phyloP scores from a whole-genome alignment of 1,284 basidiomycete species.

The Amylostereum areolatum region DNA sequence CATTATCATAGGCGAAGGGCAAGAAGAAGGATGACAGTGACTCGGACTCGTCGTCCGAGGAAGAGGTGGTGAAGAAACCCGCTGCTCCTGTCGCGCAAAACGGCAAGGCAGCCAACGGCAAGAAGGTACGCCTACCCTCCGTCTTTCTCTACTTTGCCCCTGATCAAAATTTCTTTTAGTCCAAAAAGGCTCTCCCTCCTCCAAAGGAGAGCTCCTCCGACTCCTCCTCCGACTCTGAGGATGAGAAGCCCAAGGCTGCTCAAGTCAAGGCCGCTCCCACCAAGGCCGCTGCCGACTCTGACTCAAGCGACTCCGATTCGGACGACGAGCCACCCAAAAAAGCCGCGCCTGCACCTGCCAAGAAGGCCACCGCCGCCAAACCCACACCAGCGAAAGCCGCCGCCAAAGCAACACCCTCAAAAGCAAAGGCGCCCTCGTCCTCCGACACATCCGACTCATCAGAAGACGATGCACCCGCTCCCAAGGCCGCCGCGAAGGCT shows the following conservation, averaged over 20 bases:
- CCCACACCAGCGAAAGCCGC: neutral
- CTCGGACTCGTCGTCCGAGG: constrained; percentile 20
- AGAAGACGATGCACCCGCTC: no score
- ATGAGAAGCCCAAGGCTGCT: constrained; percentile 32
- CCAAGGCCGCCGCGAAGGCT: constrained; percentile 4
- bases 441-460: no score
- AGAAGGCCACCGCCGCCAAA: constrained; percentile 36
- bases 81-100: constrained; percentile 14
- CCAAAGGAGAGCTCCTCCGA: constrained; percentile 6
- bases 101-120: constrained; percentile 15
- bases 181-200: constrained; percentile 4
- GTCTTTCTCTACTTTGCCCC: neutral
- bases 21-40: constrained; percentile 24
- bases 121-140: constrained; percentile 5
- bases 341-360: constrained; percentile 20
- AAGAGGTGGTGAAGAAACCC: constrained; percentile 18
- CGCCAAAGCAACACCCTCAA: neutral
- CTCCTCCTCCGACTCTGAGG: constrained; percentile 14
- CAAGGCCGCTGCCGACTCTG: constrained; percentile 16
- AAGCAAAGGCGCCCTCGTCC: no score
- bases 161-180: neutral
- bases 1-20: constrained; percentile 16
- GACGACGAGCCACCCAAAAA: constrained; percentile 24
- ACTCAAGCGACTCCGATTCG: constrained; percentile 11
- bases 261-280: constrained; percentile 26